A percentile compares a stretch with the other conserved stretches of the same genome.
These are phyloP conservation scores for Neurospora discreta DNA, from an alignment of 495 filamentous ascomycete species.

Conservation along the genomic window DNA sequence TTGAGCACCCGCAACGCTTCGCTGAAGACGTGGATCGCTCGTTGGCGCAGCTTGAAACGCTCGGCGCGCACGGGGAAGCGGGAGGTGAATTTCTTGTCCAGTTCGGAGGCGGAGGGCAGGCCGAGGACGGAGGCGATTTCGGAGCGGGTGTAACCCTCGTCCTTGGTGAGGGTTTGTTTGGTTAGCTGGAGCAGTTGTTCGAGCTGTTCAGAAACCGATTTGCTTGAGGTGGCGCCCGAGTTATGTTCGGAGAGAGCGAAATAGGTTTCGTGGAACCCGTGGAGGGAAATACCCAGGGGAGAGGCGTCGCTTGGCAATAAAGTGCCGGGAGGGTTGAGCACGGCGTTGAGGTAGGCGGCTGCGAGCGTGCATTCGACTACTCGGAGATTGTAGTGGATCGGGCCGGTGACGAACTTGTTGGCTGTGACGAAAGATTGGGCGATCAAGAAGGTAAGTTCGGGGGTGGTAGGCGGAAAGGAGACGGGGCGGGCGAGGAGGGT, in stretches of 20 bases:
- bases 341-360: conserved; percentile 50
- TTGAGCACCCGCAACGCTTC: conserved; percentile 79
- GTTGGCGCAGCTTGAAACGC: conserved; percentile 75
- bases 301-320: conserved; percentile 65
- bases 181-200: conserved; percentile 54
- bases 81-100: conserved; percentile 64
- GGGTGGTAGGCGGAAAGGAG: conserved; percentile 69
- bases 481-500: conserved; percentile 64
- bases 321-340: conserved; percentile 45
- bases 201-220: conserved; percentile 41
- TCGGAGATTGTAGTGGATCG: conserved; percentile 89
- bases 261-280: conserved; percentile 74
- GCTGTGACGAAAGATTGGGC: conserved; percentile 88
- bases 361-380: conserved; percentile 93
- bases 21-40: conserved; percentile 79
- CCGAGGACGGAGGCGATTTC: conserved; percentile 69
- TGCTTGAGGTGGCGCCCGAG: conserved; percentile 8
- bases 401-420: conserved; percentile 88
- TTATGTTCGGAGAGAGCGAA: conserved; percentile 35
- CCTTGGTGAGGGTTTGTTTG: conserved; percentile 52
- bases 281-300: conserved; percentile 72
- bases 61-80: conserved; percentile 82
- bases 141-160: conserved; percentile 77
- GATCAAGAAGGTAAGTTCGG: conserved; percentile 83
- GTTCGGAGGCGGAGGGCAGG: conserved; percentile 49